Conservation (phyloP, 805 yeast genomes). For the Yarrowia osloensis region DNA sequence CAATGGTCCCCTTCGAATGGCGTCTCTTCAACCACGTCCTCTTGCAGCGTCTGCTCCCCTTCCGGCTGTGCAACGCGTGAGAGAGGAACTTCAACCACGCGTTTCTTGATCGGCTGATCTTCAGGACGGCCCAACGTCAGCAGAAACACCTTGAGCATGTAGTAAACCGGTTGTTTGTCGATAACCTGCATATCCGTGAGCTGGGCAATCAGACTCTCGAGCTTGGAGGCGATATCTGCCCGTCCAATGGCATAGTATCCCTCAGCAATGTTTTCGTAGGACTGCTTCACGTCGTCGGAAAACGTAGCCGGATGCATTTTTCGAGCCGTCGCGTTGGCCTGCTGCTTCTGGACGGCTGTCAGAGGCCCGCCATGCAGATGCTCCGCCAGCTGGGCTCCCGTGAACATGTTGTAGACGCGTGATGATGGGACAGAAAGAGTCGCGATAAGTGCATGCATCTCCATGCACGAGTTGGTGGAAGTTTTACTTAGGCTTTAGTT, state of each 20-base stretch:
- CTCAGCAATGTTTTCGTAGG: background rate
- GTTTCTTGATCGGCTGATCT: background rate
- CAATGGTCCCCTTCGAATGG: conserved; percentile 1
- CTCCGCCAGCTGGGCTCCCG: conserved; percentile 1
- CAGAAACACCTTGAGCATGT: conserved; percentile 21
- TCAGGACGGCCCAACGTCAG: conserved; percentile 8
- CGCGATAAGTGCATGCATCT: background rate
- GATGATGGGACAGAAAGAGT: background rate
- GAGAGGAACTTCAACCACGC: background rate
- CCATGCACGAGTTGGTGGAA: background rate
- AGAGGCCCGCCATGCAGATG: background rate
- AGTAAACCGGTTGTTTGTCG: conserved; percentile 10
- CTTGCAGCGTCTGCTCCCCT: background rate
- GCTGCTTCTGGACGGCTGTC: background rate
- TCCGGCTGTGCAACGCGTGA: background rate
- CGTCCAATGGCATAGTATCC: conserved; percentile 21
- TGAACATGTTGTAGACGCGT: background rate
- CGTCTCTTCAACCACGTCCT: background rate
- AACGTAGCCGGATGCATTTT: conserved; percentile 12
- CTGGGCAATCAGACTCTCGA: background rate
- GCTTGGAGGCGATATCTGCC: background rate
- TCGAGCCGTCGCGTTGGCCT: conserved; percentile 2
- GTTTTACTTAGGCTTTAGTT: background rate
- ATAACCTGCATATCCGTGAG: conserved; percentile 3
- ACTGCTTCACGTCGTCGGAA: conserved; percentile 5